phyloP scores from a whole-genome alignment of 176 grass and related monocot species.

The Phragmites australis region DNA sequence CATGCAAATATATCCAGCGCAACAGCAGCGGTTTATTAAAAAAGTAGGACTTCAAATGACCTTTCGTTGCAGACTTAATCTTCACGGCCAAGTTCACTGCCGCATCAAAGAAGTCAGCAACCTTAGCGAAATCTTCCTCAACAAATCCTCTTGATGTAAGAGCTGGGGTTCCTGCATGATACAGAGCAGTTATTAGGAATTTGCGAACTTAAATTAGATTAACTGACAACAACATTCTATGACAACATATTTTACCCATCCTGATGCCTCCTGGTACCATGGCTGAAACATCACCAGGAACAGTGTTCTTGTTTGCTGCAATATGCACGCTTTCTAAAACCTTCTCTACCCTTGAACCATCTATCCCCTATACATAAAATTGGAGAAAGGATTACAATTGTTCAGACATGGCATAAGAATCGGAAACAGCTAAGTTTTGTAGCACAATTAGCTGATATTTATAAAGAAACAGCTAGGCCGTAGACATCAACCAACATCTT shows the following conservation, averaged over 20 bases:
- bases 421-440: conserved; percentile 1
- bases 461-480: conserved; percentile 23
- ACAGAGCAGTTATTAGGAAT: conserved; percentile 20
- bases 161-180: conserved; percentile 83
- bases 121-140: conserved; percentile 96
- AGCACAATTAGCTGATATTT: conserved; percentile 21
- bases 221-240: background rate
- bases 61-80: conserved; percentile 76
- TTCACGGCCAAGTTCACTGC: conserved; percentile 82
- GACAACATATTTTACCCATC: conserved; percentile 69
- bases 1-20: background rate
- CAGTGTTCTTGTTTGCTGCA: conserved; percentile 99
- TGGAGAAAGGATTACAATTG: conserved; percentile 13
- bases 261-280: conserved; percentile 99
- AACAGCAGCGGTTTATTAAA: background rate
- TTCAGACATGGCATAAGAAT: conserved; percentile 20
- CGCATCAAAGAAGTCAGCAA: conserved; percentile 84
- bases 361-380: conserved; percentile 69
- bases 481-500: conserved; percentile 16
- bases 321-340: conserved; percentile 94
- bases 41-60: conserved; percentile 40
- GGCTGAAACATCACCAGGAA: conserved; percentile 98
- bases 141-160: conserved; percentile 97
- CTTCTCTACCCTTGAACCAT: conserved; percentile 97
- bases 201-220: conserved; percentile 7